These are phyloP conservation scores for Ilex aquifolium DNA, from an alignment of 257 asterid species.

Conservation along the genomic window DNA sequence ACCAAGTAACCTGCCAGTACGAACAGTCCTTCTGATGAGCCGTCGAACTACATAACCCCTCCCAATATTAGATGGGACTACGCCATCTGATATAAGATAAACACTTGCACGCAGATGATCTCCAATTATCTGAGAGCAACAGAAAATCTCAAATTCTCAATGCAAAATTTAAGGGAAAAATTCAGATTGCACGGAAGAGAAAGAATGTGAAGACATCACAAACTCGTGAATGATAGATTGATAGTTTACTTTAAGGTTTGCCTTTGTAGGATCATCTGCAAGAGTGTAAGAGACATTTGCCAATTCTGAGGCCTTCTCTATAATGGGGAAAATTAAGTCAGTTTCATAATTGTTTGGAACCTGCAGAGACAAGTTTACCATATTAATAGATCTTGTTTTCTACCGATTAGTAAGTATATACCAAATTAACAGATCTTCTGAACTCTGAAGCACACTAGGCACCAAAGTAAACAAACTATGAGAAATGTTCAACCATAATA, in stretches of 20 bases:
- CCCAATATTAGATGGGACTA: conserved; percentile 87
- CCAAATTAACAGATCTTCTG: background rate
- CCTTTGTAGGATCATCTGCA: conserved; percentile 60
- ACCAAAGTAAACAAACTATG: background rate
- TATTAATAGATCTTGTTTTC: no score
- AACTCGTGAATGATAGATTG: conserved; percentile 1
- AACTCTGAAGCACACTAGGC: background rate
- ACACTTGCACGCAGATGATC: conserved; percentile 96
- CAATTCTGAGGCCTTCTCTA: conserved; percentile 76
- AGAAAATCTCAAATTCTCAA: background rate
- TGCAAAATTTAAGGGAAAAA: background rate
- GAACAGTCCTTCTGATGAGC: conserved; percentile 82
- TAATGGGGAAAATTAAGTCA: conserved; percentile 76
- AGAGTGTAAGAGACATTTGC: conserved; percentile 60
- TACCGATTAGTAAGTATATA: no score
- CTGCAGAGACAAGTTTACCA: conserved; percentile 35
- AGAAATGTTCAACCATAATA: background rate
- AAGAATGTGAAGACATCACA: conserved; percentile 7
- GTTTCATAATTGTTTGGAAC: conserved; percentile 94
- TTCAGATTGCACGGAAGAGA: conserved; percentile 7
- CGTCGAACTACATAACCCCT: conserved; percentile 95
- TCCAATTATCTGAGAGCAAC: conserved; percentile 61
- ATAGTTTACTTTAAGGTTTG: conserved; percentile 61
- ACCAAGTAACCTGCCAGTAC: conserved; percentile 86
- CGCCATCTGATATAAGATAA: conserved; percentile 93